These are phyloP conservation scores for Samsoniella hepiali DNA, from an alignment of 2,329 filamentous ascomycete species.

Conservation along the genomic window DNA sequence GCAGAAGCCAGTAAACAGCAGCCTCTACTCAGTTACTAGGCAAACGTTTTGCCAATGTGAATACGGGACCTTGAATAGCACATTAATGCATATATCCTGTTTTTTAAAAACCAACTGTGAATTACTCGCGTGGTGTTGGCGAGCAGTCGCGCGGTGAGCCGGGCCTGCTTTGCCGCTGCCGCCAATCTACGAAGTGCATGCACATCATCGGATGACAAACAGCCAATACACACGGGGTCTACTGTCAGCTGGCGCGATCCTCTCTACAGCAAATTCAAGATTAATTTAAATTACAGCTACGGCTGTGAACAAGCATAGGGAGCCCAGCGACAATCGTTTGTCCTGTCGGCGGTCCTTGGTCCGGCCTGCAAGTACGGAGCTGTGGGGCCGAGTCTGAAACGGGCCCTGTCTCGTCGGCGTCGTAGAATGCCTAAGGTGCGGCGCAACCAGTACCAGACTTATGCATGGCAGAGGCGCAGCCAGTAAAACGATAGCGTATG, in stretches of 20 bases:
- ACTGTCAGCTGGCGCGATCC: not conserved
- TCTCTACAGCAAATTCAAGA: not conserved
- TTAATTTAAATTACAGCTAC: no score
- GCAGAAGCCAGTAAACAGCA: no score
- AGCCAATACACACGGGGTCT: not conserved
- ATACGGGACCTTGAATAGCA: no score
- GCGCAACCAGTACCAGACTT: conserved; percentile 24
- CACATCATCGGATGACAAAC: not conserved
- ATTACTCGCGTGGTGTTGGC: not conserved
- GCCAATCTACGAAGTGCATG: not conserved
- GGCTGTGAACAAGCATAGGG: not conserved
- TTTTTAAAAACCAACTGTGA: no score
- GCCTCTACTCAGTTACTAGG: no score
- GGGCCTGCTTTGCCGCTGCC: not conserved
- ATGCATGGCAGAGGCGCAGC: not conserved
- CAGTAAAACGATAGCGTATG: not conserved
- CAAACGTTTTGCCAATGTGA: no score
- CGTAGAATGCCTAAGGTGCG: conserved; percentile 29
- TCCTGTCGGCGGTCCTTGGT: not conserved
- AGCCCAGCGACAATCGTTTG: not conserved
- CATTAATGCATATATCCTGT: no score
- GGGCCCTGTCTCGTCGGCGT: conserved; percentile 32
- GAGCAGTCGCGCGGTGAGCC: not conserved
- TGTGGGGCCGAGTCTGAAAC: conserved; percentile 29
- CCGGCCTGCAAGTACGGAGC: conserved; percentile 9